Evolutionary conservation across 208 protist genomes (phyloP).

Genomic region (Vickermania ingenoplastis): DNA sequence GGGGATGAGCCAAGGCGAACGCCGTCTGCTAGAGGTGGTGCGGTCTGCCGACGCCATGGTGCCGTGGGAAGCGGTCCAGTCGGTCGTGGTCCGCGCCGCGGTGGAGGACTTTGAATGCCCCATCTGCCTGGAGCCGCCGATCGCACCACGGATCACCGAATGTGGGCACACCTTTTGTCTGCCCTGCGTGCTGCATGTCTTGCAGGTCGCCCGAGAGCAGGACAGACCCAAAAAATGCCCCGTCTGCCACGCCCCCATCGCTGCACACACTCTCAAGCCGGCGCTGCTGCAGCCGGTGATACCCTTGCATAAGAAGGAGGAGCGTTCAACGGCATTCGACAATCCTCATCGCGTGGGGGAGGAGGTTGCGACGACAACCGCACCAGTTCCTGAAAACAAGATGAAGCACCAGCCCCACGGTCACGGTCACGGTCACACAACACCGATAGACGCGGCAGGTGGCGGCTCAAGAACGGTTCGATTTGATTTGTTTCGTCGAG

Average conservation of each 20-base stretch:
- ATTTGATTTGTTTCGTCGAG: slow-evolving; percentile 62
- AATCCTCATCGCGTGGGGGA: no score
- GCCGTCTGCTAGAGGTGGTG: slow-evolving; percentile 47
- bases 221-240: slow-evolving; percentile 54
- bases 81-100: slow-evolving; percentile 67
- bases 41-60: slow-evolving; percentile 36
- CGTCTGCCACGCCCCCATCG: slow-evolving; percentile 58
- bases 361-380: no score
- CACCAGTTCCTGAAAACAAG: no score
- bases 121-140: slow-evolving; percentile 68
- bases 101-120: slow-evolving; percentile 74
- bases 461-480: no score
- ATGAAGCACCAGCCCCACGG: slow-evolving; percentile 8
- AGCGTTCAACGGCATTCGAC: no score
- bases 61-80: slow-evolving; percentile 70
- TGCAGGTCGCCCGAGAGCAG: slow-evolving; percentile 28
- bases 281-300: slow-evolving; percentile 38
- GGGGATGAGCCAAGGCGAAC: slow-evolving; percentile 43
- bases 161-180: slow-evolving; percentile 82
- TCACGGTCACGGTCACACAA: no score
- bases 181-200: slow-evolving; percentile 66
- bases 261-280: slow-evolving; percentile 34
- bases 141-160: slow-evolving; percentile 69
- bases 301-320: slow-evolving; percentile 9
- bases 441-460: no score